Base-by-base conservation (phyloP, 352 stramenopile species). In the Hyaloperonospora arabidopsidis region DNA sequence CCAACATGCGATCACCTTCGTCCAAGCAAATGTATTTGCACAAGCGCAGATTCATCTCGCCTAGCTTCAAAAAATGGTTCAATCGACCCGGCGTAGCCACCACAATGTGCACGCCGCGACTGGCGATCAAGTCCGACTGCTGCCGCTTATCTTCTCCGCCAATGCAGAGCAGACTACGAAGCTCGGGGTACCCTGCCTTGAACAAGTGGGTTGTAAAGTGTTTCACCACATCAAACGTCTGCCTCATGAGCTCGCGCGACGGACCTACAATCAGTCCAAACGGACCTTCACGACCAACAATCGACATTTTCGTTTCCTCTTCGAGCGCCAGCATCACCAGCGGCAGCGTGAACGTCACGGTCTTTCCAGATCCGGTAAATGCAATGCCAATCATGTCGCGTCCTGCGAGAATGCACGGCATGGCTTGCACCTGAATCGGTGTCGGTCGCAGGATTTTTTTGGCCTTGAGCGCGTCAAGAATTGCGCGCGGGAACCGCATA, bases 281-380 rank as follows among this genome's bases (percentile, higher is more conserved):
- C 0, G 97, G 97, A 0, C 97, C 97, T 80, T 99, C 97, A 29
- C 87, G 85, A 0, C 86, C 74, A 32, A 96, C 76, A 14, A 98
- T 79, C 0, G 94, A 87, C 81, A 97, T 86, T 73, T 93, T 97
- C 67, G 90, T 81, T 72, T 98, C 95, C 65, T 98, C 87, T 64
- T 99, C 96, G 22, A 99, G 75, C 38, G 96, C 89, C 19, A 97
- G 76, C 88, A 98, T 97, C 36, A 99, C 87, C 13, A 99, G 68
- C 32, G 97, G 97, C 36, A 99, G 66, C 14, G 81, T 95, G 75
- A 99, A 99, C 11, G 94, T 97, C 28, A 99, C 78, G 0, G 96
- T 99, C 72, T 99, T 99, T n/a, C 97, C 97, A 1, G 79, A 97
- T 4, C 97, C 97, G 3, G 97, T 99, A 68, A 99, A 99, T 8